These are phyloP conservation scores for Penicillium occitanis DNA, from an alignment of 2,329 filamentous ascomycete genomes.

Conservation along the genomic window DNA sequence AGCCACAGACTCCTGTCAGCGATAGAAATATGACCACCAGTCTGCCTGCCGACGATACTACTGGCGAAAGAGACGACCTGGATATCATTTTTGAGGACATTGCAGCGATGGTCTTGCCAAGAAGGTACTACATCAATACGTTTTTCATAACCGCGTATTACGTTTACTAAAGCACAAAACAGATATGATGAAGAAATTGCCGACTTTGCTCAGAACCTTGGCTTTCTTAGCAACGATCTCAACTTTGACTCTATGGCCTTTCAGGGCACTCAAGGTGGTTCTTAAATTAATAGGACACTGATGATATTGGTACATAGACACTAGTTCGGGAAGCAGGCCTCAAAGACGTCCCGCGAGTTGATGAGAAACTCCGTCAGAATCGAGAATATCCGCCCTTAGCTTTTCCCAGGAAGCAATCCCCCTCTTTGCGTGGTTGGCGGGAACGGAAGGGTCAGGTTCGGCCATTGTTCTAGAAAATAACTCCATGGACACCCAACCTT, in stretches of 20 bases:
- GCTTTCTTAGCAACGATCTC: conserved; percentile 19
- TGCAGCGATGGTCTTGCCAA: conserved; percentile 18
- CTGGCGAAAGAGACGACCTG: conserved; percentile 15
- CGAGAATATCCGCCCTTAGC: conserved; percentile 29
- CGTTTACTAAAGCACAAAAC: not conserved
- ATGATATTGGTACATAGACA: not conserved
- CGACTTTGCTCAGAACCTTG: conserved; percentile 22
- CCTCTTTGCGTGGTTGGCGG: conserved; percentile 55
- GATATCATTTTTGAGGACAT: conserved; percentile 21
- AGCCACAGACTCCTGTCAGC: conserved; percentile 6
- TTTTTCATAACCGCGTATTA: not conserved
- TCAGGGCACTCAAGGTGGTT: not conserved
- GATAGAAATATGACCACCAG: not conserved
- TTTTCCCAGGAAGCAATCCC: conserved; percentile 52
- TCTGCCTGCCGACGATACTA: not conserved
- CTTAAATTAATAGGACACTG: not conserved
- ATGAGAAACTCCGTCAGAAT: not conserved
- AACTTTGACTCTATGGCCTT: conserved; percentile 19
- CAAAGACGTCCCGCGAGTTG: conserved; percentile 8
- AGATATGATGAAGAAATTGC: conserved; percentile 20
- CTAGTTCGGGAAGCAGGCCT: not conserved
- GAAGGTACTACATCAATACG: conserved; percentile 15
- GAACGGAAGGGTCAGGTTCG: conserved; percentile 52
- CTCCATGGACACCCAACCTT: conserved; percentile 70
- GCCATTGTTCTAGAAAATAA: conserved; percentile 62